These are phyloP conservation scores for Coemansia sp. DNA, from an alignment of 192 early-diverging fungal genomes.

Conservation along the genomic window DNA sequence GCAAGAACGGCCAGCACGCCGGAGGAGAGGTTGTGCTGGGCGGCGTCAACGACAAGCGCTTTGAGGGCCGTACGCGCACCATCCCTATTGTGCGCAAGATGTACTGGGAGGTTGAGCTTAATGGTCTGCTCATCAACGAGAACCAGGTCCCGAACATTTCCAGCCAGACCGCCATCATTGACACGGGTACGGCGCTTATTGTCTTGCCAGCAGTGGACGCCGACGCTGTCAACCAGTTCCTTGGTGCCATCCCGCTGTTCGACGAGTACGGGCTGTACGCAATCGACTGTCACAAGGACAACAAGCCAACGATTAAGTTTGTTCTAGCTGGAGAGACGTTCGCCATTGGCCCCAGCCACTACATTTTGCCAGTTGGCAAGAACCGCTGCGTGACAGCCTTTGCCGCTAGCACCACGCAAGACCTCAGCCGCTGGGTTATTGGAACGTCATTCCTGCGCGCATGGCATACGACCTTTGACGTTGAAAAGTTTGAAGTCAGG, in stretches of 20 bases:
- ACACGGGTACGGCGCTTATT: conserved; percentile 65
- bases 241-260: conserved; percentile 46
- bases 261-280: conserved; percentile 45
- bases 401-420: conserved; percentile 63
- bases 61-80: conserved; percentile 47
- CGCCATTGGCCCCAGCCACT: conserved; percentile 40
- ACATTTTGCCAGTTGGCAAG: conserved; percentile 42
- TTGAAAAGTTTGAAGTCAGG: conserved; percentile 44
- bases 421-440: conserved; percentile 56
- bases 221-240: conserved; percentile 41
- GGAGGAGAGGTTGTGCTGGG: conserved; percentile 53
- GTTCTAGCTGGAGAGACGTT: conserved; percentile 41
- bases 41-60: conserved; percentile 35
- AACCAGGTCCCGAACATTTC: conserved; percentile 22
- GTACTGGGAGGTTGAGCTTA: conserved; percentile 62
- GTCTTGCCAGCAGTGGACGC: conserved; percentile 46
- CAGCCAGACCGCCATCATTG: conserved; percentile 58
- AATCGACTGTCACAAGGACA: conserved; percentile 37
- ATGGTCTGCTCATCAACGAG: conserved; percentile 41
- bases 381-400: conserved; percentile 58
- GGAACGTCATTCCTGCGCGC: conserved; percentile 57
- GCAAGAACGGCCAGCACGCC: conserved; percentile 41
- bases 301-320: conserved; percentile 49
- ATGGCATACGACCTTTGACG: conserved; percentile 51
- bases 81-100: conserved; percentile 57